These are phyloP conservation scores for Wickerhamiella hasegawae DNA, from an alignment of 805 yeast genomes.

Conservation along the genomic window DNA sequence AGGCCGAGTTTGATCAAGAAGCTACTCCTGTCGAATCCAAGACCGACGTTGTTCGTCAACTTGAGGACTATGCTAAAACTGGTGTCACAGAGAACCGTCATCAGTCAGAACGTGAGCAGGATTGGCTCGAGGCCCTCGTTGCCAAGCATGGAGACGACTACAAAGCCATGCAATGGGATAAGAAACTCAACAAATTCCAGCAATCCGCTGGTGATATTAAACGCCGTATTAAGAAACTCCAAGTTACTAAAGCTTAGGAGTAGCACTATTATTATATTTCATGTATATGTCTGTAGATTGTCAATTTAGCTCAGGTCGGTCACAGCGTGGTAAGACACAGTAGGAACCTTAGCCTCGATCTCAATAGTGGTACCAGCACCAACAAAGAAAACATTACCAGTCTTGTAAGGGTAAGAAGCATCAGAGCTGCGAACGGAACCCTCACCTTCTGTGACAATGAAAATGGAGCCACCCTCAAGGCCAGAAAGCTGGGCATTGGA, in stretches of 20 bases:
- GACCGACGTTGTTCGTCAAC: slow-evolving; percentile 49
- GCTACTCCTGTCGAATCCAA: slow-evolving; percentile 58
- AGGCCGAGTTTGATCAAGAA: slow-evolving; percentile 34
- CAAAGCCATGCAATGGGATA: slow-evolving; percentile 84
- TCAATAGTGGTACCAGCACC: slow-evolving; percentile 61
- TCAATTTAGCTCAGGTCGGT: slow-evolving; percentile 36
- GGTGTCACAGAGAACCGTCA: slow-evolving; percentile 21
- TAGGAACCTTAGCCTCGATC: slow-evolving; percentile 26
- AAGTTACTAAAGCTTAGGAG: background rate
- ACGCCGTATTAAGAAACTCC: slow-evolving; percentile 49
- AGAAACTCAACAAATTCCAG: slow-evolving; percentile 66
- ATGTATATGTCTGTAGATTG: background rate
- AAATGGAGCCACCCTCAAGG: slow-evolving; percentile 74
- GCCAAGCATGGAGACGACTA: slow-evolving; percentile 79
- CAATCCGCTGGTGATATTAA: slow-evolving; percentile 73
- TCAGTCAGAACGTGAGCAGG: slow-evolving; percentile 57
- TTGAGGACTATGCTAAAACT: slow-evolving; percentile 43
- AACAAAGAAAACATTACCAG: slow-evolving; percentile 74
- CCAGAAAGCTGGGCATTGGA: slow-evolving; percentile 40
- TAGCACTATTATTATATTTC: background rate
- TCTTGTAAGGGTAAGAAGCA: slow-evolving; percentile 33
- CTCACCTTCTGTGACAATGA: slow-evolving; percentile 67
- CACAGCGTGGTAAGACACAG: slow-evolving; percentile 82
- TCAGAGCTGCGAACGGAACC: slow-evolving; percentile 36
- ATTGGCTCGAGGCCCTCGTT: slow-evolving; percentile 49